phyloP scores from a whole-genome alignment of 2,329 filamentous ascomycete species.

The Neofusicoccum cordaticola region DNA sequence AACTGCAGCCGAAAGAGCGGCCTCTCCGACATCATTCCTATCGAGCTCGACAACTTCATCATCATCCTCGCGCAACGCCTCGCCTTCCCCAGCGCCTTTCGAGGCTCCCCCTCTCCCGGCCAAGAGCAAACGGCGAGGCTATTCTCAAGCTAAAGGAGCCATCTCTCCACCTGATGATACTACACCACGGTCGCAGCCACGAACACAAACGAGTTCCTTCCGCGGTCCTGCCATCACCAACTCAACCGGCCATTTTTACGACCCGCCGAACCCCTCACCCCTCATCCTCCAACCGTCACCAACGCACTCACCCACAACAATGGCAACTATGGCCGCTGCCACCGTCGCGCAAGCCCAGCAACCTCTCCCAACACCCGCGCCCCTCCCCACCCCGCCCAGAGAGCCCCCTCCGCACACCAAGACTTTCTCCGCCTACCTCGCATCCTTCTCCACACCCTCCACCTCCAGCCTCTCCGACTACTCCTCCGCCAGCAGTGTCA shows the following conservation, averaged over 20 bases:
- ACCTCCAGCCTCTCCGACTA: no score
- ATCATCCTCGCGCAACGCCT: not conserved
- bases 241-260: no score
- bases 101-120: not conserved
- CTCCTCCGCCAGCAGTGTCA: no score
- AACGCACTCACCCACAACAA: not conserved
- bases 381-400: not conserved
- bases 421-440: no score
- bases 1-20: not conserved
- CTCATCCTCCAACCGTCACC: not conserved
- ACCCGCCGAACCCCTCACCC: not conserved
- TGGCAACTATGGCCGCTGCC: not conserved
- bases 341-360: not conserved
- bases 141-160: no score
- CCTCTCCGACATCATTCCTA: not conserved
- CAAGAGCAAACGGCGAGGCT: no score
- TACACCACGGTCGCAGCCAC: no score
- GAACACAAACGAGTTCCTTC: no score
- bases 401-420: not conserved
- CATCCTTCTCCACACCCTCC: no score
- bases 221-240: no score
- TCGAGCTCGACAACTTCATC: not conserved
- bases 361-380: not conserved
- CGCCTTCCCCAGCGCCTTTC: not conserved
- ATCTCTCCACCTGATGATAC: not conserved